These are phyloP conservation scores for Russula sp. DNA, from an alignment of 768 basidiomycete species.

Conservation along the genomic window DNA sequence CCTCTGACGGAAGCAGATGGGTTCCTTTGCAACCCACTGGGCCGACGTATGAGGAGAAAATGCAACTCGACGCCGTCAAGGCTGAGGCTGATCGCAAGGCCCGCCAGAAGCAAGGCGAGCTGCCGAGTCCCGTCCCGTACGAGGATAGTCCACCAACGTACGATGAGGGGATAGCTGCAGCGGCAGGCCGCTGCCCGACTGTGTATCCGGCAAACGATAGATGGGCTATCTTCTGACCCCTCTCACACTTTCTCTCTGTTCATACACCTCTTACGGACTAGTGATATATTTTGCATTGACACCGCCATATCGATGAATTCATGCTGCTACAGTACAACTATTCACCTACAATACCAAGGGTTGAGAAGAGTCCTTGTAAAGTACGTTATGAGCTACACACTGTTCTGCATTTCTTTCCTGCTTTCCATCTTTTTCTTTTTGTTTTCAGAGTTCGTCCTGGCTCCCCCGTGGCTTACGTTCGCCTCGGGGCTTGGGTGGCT, in stretches of 20 bases:
- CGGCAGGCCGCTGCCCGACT: background rate
- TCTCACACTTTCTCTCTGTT: background rate
- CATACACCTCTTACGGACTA: slow-evolving; percentile 5
- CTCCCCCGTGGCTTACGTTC: slow-evolving; percentile 19
- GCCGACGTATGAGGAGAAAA: slow-evolving; percentile 48
- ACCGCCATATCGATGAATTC: slow-evolving; percentile 4
- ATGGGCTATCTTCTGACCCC: background rate
- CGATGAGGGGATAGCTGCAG: slow-evolving; percentile 39
- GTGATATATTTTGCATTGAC: background rate
- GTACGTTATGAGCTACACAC: background rate
- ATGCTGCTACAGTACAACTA: background rate
- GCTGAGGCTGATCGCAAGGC: slow-evolving; percentile 83
- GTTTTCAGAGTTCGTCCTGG: slow-evolving; percentile 29
- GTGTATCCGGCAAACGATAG: slow-evolving; percentile 10
- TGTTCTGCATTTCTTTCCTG: background rate
- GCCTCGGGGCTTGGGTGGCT: slow-evolving; percentile 33
- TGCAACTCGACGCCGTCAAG: slow-evolving; percentile 80
- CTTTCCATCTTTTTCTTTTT: background rate
- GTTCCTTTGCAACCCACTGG: slow-evolving; percentile 24
- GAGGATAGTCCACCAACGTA: slow-evolving; percentile 64
- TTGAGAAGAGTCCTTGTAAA: background rate
- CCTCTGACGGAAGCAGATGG: slow-evolving; percentile 24
- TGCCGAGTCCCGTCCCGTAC: slow-evolving; percentile 25
- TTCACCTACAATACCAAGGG: background rate
- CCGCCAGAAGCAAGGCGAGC: slow-evolving; percentile 48